Base-by-base conservation (phyloP, 257 asterid species). In the Cordia subcordata region DNA sequence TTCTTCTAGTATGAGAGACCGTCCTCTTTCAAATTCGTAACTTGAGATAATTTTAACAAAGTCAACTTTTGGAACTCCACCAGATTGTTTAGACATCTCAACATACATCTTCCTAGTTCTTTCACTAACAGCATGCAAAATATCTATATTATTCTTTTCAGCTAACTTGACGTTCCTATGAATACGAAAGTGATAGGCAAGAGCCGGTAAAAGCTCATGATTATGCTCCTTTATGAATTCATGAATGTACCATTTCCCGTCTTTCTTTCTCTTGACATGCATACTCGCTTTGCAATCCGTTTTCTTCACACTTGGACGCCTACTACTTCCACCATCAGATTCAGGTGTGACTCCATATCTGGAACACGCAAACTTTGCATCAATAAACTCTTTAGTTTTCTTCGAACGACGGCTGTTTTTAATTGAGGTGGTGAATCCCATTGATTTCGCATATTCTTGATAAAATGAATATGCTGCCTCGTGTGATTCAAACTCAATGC, bases 391-490 rank as follows among this genome's bases (percentile, higher is more conserved):
- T 73, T 92, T 92, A 11, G 95, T 84, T 68, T 88, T 92, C 81
- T 92, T 92, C 11, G 99, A 88, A 53, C 96, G 93, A 5, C 99
- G 96, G 66, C 99, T 92, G 47, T 92, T 92, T 76, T 88, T 92
- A 59, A 92, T 92, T 0, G 99, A 92, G 65, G 96, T 88, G 61
- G 96, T 92, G 85, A 92, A 92, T 40, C 99, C 99, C 99, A 92
- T 88, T 2, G 99, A 88, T 74, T 92, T 92, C 50, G 97, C 97
- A 68, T 88, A 88, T 62, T 88, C 97, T 74, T 92, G 99, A 75
- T 92, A 92, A 70, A 86, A 92, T 8, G 94, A 65, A 75, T 89
- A 92, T 4, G 95, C 99, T 0, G 87, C 81, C 80, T 88, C 99
- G 39, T 92, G 94, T 59, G 96, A 86, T 65, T 79, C 94, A 46